phyloP scores from a whole-genome alignment of 805 yeast genomes.

The Blastobotrys peoriensis region DNA sequence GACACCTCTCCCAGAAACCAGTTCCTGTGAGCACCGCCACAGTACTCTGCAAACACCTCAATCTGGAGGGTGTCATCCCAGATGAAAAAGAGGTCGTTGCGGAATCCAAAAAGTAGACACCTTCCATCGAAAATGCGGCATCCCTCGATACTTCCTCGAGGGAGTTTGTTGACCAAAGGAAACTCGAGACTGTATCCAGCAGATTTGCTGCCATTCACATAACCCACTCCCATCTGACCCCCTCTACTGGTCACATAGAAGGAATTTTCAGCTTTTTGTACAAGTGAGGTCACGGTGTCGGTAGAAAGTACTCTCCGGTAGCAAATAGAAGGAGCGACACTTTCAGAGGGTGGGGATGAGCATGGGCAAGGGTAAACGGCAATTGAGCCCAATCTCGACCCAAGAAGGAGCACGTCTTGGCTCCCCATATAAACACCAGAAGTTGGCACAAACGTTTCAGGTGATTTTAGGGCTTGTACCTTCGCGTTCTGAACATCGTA shows the following conservation, averaged over 20 bases:
- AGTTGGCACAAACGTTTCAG: slow-evolving; percentile 52
- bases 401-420: slow-evolving; percentile 45
- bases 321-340: slow-evolving; percentile 8
- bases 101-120: slow-evolving; percentile 69
- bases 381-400: slow-evolving; percentile 66
- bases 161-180: slow-evolving; percentile 47
- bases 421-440: slow-evolving; percentile 41
- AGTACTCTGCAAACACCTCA: slow-evolving; percentile 61
- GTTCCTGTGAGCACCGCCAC: slow-evolving; percentile 89
- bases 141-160: slow-evolving; percentile 81
- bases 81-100: slow-evolving; percentile 66
- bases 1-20: slow-evolving; percentile 48
- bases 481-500: slow-evolving; percentile 31
- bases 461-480: slow-evolving; percentile 27
- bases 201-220: not conserved
- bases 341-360: not conserved
- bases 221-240: slow-evolving; percentile 21
- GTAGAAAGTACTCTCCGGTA: slow-evolving; percentile 19
- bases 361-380: slow-evolving; percentile 41
- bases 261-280: slow-evolving; percentile 3
- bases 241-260: slow-evolving; percentile 21
- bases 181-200: not conserved
- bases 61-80: slow-evolving; percentile 76
- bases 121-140: slow-evolving; percentile 31
- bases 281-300: slow-evolving; percentile 25